These are phyloP conservation scores for Vaccinium vitisidaea DNA, from an alignment of 148 eudicot genomes.

Conservation along the genomic window DNA sequence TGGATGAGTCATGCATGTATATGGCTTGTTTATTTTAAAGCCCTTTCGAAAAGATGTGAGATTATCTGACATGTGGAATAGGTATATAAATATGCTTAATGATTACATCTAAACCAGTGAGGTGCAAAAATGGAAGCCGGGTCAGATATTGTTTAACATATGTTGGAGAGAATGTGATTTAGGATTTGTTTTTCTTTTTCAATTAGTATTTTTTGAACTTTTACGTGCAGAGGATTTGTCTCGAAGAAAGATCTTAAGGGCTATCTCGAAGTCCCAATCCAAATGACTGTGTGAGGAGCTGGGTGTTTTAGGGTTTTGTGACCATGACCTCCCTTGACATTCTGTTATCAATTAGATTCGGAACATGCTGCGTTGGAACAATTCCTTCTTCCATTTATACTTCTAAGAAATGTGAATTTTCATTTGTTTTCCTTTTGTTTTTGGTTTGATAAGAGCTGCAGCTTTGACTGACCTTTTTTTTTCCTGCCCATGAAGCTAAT, in stretches of 20 bases:
- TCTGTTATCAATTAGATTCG: not conserved
- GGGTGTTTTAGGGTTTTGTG: not conserved
- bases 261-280: not conserved
- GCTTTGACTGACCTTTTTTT: slow-evolving; percentile 8
- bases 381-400: not conserved
- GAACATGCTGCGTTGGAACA: not conserved
- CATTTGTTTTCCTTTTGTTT: not conserved
- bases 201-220: not conserved
- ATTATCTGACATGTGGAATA: not conserved
- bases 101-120: not conserved
- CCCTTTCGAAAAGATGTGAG: not conserved
- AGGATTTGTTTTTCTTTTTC: not conserved
- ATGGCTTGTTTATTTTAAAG: not conserved
- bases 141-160: too few relatives aligned
- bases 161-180: not conserved
- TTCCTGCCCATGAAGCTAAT: slow-evolving; percentile 24
- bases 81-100: not conserved
- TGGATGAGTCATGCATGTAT: not conserved
- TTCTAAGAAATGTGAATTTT: not conserved
- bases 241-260: not conserved
- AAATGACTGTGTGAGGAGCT: not conserved
- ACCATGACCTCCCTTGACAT: not conserved
- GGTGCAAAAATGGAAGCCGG: slow-evolving; percentile 5
- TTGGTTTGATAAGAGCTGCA: not conserved
- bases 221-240: not conserved